Percentiles rank a stretch among this genome's conserved stretches.
Conservation (phyloP, 2,329 filamentous ascomycete genomes). For the Tolypocladium endophyticum region DNA sequence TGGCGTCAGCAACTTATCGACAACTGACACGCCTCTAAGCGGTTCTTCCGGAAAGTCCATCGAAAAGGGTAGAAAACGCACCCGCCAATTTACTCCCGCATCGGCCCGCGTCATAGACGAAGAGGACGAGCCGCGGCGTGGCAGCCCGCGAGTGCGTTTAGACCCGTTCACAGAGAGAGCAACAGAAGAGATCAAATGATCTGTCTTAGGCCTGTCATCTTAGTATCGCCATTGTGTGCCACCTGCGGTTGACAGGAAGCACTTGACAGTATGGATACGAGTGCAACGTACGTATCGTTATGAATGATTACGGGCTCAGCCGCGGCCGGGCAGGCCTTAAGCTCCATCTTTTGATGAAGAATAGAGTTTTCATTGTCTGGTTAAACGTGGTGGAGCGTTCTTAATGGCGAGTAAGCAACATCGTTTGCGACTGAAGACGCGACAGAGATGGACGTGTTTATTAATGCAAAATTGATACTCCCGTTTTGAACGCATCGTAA, state of each 20-base stretch:
- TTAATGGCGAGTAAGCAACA: neutral
- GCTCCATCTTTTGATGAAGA: neutral
- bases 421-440: neutral
- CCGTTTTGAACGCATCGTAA: neutral
- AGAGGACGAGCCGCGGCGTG: conserved; percentile 32
- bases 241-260: neutral
- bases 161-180: conserved; percentile 6
- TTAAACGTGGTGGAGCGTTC: neutral
- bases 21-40: conserved; percentile 5
- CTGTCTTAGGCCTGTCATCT: neutral
- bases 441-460: neutral
- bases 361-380: neutral
- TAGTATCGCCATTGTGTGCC: neutral
- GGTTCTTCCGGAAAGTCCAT: conserved; percentile 5
- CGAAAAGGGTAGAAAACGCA: conserved; percentile 33
- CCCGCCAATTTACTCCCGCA: conserved; percentile 34
- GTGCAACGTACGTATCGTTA: neutral
- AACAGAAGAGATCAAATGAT: neutral
- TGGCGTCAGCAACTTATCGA: conserved; percentile 1
- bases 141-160: conserved; percentile 13
- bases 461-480: neutral
- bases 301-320: neutral
- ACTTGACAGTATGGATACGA: neutral
- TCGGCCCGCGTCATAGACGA: conserved; percentile 35
- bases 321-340: neutral